These are phyloP conservation scores for Metarhizium guizhouense DNA, from an alignment of 2,329 filamentous ascomycete genomes.

Conservation along the genomic window DNA sequence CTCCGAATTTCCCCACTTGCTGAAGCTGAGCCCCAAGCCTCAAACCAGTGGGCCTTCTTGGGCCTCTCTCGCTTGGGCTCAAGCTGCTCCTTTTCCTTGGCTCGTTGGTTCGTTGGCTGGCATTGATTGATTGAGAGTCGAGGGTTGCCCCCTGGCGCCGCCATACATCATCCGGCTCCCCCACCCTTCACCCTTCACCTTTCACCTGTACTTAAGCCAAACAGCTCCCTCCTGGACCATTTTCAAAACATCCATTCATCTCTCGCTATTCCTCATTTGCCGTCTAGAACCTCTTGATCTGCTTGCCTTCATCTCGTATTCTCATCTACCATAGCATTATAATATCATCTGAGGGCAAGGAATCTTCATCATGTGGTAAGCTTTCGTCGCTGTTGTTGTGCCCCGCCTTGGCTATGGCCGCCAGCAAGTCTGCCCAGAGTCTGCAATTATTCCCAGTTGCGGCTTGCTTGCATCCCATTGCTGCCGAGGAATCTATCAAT, in stretches of 20 bases:
- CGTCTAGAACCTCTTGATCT: conserved; percentile 2
- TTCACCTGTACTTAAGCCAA: conserved; percentile 7
- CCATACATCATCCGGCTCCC: conserved; percentile 7
- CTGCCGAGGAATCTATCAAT: not conserved
- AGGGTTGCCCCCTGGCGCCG: too few species aligned
- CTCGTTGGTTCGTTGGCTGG: not conserved
- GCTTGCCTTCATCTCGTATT: not conserved
- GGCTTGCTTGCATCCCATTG: not conserved
- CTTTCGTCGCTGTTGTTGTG: conserved; percentile 1
- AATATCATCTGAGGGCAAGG: conserved; percentile 7
- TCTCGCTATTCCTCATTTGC: conserved; percentile 5
- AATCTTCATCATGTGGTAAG: conserved; percentile 16
- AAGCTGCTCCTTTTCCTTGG: not conserved
- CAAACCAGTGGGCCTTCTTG: conserved; percentile 1
- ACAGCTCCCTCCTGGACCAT: conserved; percentile 5
- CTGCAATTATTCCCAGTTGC: not conserved
- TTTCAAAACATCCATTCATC: not conserved
- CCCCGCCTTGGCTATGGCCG: conserved; percentile 5
- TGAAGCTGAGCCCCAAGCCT: conserved; percentile 15
- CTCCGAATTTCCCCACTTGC: conserved; percentile 6
- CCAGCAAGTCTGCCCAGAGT: not conserved
- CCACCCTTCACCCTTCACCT: conserved; percentile 8
- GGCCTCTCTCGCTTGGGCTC: not conserved
- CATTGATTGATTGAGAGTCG: not conserved
- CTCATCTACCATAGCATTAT: conserved; percentile 1